Base-by-base conservation (phyloP, 1,139 yeast genomes). In the Pneumocystis canis region DNA sequence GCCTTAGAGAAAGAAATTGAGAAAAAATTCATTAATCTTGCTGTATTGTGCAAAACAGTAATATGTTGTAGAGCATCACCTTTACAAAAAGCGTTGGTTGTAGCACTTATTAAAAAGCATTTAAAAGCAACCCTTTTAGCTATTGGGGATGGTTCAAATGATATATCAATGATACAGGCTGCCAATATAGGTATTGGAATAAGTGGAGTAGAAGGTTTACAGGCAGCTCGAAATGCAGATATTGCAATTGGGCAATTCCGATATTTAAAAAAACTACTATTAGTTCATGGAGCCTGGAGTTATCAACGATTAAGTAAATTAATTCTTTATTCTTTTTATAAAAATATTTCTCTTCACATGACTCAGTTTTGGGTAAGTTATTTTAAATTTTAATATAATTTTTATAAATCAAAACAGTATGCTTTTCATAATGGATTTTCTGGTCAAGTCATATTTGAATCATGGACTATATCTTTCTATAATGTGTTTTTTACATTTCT, bases 161-260 rank as follows among this genome's bases (percentile, higher is more conserved):
- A 92, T 76, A 98, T 92, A 37, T 87, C 96, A 58, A 92, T 92
- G 99, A 92, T 92, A 69, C 98, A 92, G 74, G 97, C 97, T 16
- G 98, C 98, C 0, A 96, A 92, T 74, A 96, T 92, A 61, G 99
- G 99, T 66, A 95, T 92, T 59, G 99, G 99, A 72, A 92, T 92
- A 68, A 88, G 94, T 71, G 99, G 99, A 69, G 87, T 89, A 88
- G 98, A 94, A 76, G 99, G 99, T 69, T 90, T 90, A 89, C 99
- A 94, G 74, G 98, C 98, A 7, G 97, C 98, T 0, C 81, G 98
- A 74, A 85, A 95, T 74, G 98, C 99, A 0, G 99, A 94, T 78
- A 84, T 92, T 65, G 90, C 97, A 0, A 89, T 94, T 74, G 98
- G 97, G 0, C 98, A 94, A 73, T 94, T 94, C 80, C 84, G 85